These are phyloP conservation scores for Wickerhamiella infanticola DNA, from an alignment of 1,139 yeast species.

Conservation along the genomic window DNA sequence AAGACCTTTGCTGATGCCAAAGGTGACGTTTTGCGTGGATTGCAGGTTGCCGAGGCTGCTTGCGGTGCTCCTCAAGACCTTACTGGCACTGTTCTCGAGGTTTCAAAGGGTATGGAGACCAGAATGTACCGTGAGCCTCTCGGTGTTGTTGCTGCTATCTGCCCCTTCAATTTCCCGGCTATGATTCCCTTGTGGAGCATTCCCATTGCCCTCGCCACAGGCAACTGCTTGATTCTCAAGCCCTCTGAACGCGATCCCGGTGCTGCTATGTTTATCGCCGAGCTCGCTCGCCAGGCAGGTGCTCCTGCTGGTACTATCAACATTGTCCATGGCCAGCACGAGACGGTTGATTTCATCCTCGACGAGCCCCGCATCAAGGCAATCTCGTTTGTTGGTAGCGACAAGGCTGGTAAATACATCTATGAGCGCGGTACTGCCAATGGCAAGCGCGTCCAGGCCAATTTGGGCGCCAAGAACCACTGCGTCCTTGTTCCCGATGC, in stretches of 20 bases:
- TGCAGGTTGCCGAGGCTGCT: constrained; percentile 65
- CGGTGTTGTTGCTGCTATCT: constrained; percentile 55
- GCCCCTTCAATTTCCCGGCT: constrained; percentile 73
- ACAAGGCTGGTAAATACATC: constrained; percentile 61
- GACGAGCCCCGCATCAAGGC: constrained; percentile 71
- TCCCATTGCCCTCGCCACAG: constrained; percentile 61
- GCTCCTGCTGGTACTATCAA: constrained; percentile 65
- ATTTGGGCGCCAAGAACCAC: constrained; percentile 67
- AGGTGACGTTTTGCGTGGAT: constrained; percentile 68
- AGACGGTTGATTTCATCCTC: constrained; percentile 56
- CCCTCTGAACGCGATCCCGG: constrained; percentile 72
- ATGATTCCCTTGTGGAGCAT: constrained; percentile 80
- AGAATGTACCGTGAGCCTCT: constrained; percentile 51
- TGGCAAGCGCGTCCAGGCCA: constrained; percentile 68
- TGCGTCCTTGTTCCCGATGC: constrained; percentile 64
- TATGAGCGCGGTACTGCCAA: constrained; percentile 50
- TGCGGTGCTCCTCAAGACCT: constrained; percentile 40
- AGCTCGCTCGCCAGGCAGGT: constrained; percentile 61
- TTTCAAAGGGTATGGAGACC: constrained; percentile 64
- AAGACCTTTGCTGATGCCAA: constrained; percentile 64
- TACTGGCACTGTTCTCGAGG: constrained; percentile 53
- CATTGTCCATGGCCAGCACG: constrained; percentile 63
- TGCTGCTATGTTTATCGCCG: constrained; percentile 63
- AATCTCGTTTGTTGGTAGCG: constrained; percentile 64
- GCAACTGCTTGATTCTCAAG: constrained; percentile 60